Evolutionary conservation across 768 basidiomycete genomes (phyloP), one percentile per base, ranked within the genome.

Genomic region (Pisolithus orientalis): DNA sequence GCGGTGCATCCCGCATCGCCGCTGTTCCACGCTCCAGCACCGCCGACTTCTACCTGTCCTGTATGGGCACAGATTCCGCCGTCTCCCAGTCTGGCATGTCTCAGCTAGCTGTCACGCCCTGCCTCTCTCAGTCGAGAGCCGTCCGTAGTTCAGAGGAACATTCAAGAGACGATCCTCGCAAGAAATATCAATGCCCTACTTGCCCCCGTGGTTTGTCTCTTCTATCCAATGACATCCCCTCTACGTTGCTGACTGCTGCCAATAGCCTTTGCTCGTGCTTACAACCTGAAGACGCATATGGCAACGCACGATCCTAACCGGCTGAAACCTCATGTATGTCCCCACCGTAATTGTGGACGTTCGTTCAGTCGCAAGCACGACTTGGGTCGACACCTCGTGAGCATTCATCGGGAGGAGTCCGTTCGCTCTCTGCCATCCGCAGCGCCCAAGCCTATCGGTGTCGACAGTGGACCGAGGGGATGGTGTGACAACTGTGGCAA

Each of bases 361-460:
- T 90, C 90, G 17, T 97, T 97, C 70, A 92, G 89, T 58, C 85
- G 94, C 59, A 90, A 95, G 70, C 94, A 97, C 64, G 94, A 97
- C 63, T 73, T 97, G 7, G 90, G 90, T 11, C 85, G 94, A 39
- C 94, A 97, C 67, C 77, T 90, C 50, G 80, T 89, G 45, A 87
- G 86, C 55, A 92, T 94, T 52, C 91, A 94, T 59, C 83, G 85
- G 37, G 84, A 85, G 56, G 85, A 85, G 31, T 70, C 76, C 6
- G 64, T 78, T n/a, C 61, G 58, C 7, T 71, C 76, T 16, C 70
- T 74, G 10, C 67, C 74, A 32, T 71, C 75, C 0, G 57, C 63
- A 4, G 57, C 61, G 1, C 67, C 72, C 5, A 75, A 76, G 56
- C 66, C 78, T n/a, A 83, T 90, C 39, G 88, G 87, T 39, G 84